Base-by-base conservation (phyloP, 2,329 filamentous ascomycete genomes). In the Diplodia sapinea region DNA sequence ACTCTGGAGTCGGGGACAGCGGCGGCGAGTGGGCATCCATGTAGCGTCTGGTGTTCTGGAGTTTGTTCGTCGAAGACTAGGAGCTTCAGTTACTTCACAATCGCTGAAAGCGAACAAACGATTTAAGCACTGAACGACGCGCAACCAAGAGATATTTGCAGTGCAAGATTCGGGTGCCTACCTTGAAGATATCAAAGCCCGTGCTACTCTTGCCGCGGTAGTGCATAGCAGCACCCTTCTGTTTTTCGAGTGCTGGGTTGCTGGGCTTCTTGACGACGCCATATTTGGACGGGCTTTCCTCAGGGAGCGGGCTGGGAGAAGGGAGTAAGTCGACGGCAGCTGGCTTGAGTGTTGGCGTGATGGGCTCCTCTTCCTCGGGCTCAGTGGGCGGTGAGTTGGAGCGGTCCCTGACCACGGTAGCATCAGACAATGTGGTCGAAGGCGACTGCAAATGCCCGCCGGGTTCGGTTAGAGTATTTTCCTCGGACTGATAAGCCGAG, bases 141-240 rank as follows among this genome's bases (percentile, higher is more conserved):
- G 57, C 57, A 36, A 31, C n/a, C n/a, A 63, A 63, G 20, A 38
- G 31, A 52, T 1, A 8, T 26, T 51, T n/a, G 12, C 29, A 36
- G 31, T 23, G 47, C 47, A 55, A 31, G 4, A 6, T 23, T 11
- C 59, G 66, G 40, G 65, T 33, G 62, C 73, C 70, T 75, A 78
- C 76, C 72, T 78, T 76, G 70, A 79, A 70, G 38, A 78, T 71
- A 63, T 76, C 75, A 67, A 79, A 77, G 38, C 76, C 75, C 15
- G 77, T 77, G 67, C 73, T 78, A 68, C 78, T 79, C 68, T 79
- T 79, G 23, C 77, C 75, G 12, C 75, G 75, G 47, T 70, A 66
- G 61, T 78, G 77, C 65, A 75, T 73, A 47, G 73, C 51, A 20
- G 73, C 59, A 20, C 36, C 36, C 33, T 67, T 68, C 17, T 23